phyloP scores from a whole-genome alignment of 2,329 filamentous ascomycete species.

The Tolypocladium guangdongense region DNA sequence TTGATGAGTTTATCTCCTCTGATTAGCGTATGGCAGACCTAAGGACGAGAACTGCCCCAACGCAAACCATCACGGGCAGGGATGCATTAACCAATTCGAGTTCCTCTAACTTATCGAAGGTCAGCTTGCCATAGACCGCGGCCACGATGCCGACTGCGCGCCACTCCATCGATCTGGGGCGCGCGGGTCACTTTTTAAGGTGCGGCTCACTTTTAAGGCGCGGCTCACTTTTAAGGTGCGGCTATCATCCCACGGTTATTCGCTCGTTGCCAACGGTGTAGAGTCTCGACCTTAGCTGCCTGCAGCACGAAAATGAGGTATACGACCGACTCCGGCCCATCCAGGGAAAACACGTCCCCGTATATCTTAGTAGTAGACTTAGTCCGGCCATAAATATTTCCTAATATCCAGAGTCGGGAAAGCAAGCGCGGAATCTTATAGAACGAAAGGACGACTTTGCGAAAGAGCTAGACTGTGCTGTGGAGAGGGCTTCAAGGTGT shows the following conservation, averaged over 20 bases:
- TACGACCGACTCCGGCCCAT: slow-evolving; percentile 19
- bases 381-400: slow-evolving; percentile 4
- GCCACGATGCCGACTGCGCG: slow-evolving; percentile 15
- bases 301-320: slow-evolving; percentile 19
- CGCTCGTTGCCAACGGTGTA: slow-evolving; percentile 29
- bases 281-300: slow-evolving; percentile 4
- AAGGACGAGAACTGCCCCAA: slow-evolving; percentile 3
- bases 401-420: slow-evolving; percentile 10
- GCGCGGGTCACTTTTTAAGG: slow-evolving; percentile 24
- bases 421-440: slow-evolving; percentile 7
- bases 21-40: neutral
- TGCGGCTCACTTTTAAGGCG: no score
- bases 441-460: slow-evolving; percentile 8
- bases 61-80: neutral
- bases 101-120: slow-evolving; percentile 16
- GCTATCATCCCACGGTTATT: slow-evolving; percentile 23
- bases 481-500: neutral
- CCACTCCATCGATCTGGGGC: slow-evolving; percentile 18
- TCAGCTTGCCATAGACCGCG: slow-evolving; percentile 20
- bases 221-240: no score
- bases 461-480: slow-evolving; percentile 1
- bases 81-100: slow-evolving; percentile 11
- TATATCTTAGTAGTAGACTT: slow-evolving; percentile 20
- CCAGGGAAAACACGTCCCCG: slow-evolving; percentile 22
- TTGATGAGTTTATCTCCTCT: slow-evolving; percentile 2